phyloP scores from a whole-genome alignment of 2,329 filamentous ascomycete genomes.

The Dothiorella sarmentorum region DNA sequence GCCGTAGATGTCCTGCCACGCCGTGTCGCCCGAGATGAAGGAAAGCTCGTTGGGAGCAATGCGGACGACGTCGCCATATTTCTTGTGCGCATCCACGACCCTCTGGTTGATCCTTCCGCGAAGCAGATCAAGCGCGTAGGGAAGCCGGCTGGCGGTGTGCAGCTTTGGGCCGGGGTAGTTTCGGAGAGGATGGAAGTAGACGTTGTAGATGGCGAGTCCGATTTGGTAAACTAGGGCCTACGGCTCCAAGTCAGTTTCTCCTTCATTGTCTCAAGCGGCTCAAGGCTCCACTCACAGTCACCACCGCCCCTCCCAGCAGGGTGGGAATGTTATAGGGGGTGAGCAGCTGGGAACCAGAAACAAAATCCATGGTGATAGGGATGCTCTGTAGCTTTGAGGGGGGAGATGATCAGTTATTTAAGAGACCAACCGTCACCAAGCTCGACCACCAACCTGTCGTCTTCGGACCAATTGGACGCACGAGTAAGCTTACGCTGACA shows the following conservation, averaged over 20 bases:
- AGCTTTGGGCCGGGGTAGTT: slow-evolving; percentile 43
- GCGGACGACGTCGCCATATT: slow-evolving; percentile 43
- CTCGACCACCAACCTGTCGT: background rate
- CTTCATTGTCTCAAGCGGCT: too few species aligned
- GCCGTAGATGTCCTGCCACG: slow-evolving; percentile 37
- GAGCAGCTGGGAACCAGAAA: background rate
- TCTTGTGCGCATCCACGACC: slow-evolving; percentile 34
- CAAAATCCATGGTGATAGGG: background rate
- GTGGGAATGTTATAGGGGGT: background rate
- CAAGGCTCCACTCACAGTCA: background rate
- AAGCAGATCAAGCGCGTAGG: slow-evolving; percentile 29
- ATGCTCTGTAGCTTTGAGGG: too few species aligned
- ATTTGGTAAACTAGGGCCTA: slow-evolving; percentile 21
- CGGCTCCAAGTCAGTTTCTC: background rate
- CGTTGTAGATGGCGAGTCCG: slow-evolving; percentile 32
- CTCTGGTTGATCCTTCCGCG: slow-evolving; percentile 28
- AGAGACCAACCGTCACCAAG: too few species aligned
- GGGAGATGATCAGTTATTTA: too few species aligned
- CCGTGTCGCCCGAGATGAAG: slow-evolving; percentile 42
- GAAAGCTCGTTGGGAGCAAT: slow-evolving; percentile 42
- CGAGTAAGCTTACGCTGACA: background rate
- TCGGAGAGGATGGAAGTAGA: slow-evolving; percentile 44
- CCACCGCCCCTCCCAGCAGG: slow-evolving; percentile 1
- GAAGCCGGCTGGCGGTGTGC: slow-evolving; percentile 31
- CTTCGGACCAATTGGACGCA: background rate